Base-by-base conservation (phyloP, 805 yeast genomes). In the Maudiozyma barnettii region DNA sequence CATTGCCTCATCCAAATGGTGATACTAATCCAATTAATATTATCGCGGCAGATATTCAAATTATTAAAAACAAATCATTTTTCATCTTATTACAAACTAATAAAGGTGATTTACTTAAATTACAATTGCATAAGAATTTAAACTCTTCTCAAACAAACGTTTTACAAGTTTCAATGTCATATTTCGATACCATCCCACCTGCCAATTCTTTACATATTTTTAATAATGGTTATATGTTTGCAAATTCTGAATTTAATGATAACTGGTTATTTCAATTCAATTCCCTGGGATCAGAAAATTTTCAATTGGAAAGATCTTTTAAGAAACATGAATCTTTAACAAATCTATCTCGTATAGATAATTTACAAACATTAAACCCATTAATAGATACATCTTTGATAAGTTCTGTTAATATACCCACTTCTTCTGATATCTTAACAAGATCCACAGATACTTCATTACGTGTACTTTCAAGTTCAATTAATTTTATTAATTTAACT, bases 251-350 rank as follows among this genome's bases (percentile, higher is more conserved):
- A 48, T 63, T 69, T 48, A 79, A 82, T 26, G 80, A 82, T 56
- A 85, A 82, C 55, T 63, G 69, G 18, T 68, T 85, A n/a, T 86
- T 81, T 57, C 96, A 88, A 60, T 84, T 91, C 56, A 87, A 83
- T 51, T 76, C 76, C 44, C 66, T 89, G 41, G 96, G 95, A 1
- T 81, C 74, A 1, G 67, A 65, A 35, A 67, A 67, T 2, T 22
- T 21, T 21, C 13, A 44, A 23, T 31, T 41, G n/a, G 36, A 43
- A 4, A 33, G 49, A 9, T 36, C 45, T 0, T 65, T 63, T 49
- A 59, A 62, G 8, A 12, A 7, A 20, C 20, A 42, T 21, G 21
- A 65, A 22, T 64, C 63, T 1, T 66, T 77, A 31, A 77, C 73
- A 2, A 84, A 86, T 64, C 63, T 88, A 31, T 77, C 77, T 13